These are phyloP conservation scores for Cercospora sp. DNA, from an alignment of 2,329 filamentous ascomycete species.

Conservation along the genomic window DNA sequence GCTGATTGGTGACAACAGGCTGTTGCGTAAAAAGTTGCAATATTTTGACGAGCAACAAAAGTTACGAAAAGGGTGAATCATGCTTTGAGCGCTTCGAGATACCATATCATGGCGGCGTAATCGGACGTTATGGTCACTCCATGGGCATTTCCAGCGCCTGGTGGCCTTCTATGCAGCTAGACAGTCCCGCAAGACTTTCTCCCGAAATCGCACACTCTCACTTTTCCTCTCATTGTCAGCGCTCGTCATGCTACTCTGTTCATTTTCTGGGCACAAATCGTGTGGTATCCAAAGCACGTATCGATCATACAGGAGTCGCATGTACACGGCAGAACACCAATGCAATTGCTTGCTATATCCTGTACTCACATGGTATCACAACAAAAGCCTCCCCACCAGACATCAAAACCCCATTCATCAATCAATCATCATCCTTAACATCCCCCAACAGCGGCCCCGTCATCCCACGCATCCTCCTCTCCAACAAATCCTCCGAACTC, in stretches of 20 bases:
- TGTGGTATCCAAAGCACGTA: too few species aligned
- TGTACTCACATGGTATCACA: conserved; percentile 1
- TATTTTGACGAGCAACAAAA: conserved; percentile 6
- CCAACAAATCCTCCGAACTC: conserved; percentile 49
- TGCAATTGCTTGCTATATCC: conserved; percentile 10
- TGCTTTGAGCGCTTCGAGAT: conserved; percentile 9
- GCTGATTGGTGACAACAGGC: conserved; percentile 7
- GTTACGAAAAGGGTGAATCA: conserved; percentile 9
- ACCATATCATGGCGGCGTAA: conserved; percentile 14
- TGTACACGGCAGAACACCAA: too few species aligned
- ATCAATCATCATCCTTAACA: conserved; percentile 4
- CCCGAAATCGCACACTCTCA: background rate
- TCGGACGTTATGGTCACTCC: conserved; percentile 1
- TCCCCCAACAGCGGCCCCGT: conserved; percentile 32
- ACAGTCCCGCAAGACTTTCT: conserved; percentile 11
- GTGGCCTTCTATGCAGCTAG: conserved; percentile 14
- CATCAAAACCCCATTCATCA: background rate
- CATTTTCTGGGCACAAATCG: too few species aligned
- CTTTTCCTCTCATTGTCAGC: background rate
- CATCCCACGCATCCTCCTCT: conserved; percentile 50
- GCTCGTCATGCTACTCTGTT: too few species aligned
- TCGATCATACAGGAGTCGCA: too few species aligned
- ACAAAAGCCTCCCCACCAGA: background rate
- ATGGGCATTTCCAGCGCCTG: background rate
- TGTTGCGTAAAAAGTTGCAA: conserved; percentile 6